These are phyloP conservation scores for Vigna mungo DNA, from an alignment of 306 rosid species.

Conservation along the genomic window DNA sequence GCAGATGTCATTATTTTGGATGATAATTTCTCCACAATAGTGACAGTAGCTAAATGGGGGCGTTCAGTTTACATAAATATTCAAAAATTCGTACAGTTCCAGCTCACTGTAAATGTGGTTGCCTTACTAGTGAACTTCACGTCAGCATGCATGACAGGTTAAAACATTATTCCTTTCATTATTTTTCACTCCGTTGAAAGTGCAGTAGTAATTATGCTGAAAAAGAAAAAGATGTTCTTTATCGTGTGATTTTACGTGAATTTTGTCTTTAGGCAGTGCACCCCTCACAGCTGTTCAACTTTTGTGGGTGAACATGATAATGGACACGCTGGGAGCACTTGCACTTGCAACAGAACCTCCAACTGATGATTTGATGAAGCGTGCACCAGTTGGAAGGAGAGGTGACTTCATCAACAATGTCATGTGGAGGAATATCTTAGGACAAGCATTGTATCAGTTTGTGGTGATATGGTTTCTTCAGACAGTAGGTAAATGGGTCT, in stretches of 20 bases:
- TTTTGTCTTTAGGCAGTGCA: constrained; percentile 71
- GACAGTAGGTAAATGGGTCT: constrained; percentile 69
- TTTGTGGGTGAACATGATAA: constrained; percentile 98
- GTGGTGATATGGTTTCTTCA: constrained; percentile 82
- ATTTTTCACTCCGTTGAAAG: constrained; percentile 7
- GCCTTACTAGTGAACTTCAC: constrained; percentile 91
- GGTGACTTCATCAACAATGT: constrained; percentile 85
- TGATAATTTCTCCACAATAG: constrained; percentile 96
- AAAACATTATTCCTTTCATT: constrained; percentile 30
- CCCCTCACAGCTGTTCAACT: constrained; percentile 99
- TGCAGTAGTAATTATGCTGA: background rate
- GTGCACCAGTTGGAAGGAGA: constrained; percentile 79
- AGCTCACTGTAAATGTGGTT: constrained; percentile 92
- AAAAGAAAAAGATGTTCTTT: background rate
- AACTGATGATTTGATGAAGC: constrained; percentile 87
- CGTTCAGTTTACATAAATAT: constrained; percentile 94
- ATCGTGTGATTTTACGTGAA: constrained; percentile 34
- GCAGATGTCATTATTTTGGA: constrained; percentile 96
- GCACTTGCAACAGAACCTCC: constrained; percentile 99
- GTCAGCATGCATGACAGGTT: constrained; percentile 92
- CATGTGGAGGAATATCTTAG: constrained; percentile 98
- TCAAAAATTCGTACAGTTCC: constrained; percentile 96
- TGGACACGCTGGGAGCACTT: constrained; percentile 96
- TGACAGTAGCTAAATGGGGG: constrained; percentile 96
- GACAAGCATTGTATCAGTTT: constrained; percentile 86